Conservation (phyloP, 257 asterid species). For the Fraxinus americana region DNA sequence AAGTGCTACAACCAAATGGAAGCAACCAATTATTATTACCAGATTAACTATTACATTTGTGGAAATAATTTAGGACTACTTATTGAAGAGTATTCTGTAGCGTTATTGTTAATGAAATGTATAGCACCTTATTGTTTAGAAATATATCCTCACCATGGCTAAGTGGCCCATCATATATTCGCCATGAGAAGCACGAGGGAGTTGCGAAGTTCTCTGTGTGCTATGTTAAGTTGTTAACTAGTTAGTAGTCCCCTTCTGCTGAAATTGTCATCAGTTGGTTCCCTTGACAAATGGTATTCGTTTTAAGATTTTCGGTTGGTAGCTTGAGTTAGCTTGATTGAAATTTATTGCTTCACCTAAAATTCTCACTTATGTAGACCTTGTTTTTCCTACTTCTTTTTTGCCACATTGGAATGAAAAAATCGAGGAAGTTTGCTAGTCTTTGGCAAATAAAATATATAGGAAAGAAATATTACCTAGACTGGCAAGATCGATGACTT, state of each 20-base stretch:
- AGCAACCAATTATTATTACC: not conserved
- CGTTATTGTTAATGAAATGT: not conserved
- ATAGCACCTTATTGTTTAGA: not conserved
- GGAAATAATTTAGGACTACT: not conserved
- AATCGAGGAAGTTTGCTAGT: not conserved
- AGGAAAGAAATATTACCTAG: not conserved
- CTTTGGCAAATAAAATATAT: not conserved
- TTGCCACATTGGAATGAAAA: not conserved
- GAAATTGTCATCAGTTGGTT: not conserved
- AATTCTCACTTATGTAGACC: not conserved
- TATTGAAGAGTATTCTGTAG: not conserved
- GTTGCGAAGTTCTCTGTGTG: not conserved
- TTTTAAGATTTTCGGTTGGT: not conserved
- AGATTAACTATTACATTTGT: not conserved
- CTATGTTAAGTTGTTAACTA: not conserved
- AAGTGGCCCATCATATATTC: not conserved
- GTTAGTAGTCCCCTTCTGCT: not conserved
- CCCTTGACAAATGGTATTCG: not conserved
- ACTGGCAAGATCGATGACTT: not conserved
- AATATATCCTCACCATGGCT: not conserved
- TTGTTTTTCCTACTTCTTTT: not conserved
- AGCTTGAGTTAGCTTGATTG: not conserved
- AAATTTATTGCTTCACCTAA: not conserved
- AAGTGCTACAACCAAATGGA: not conserved
- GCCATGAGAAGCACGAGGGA: not conserved